Conservation (phyloP, 2,329 filamentous ascomycete genomes). For the Xylariaceae sp. region DNA sequence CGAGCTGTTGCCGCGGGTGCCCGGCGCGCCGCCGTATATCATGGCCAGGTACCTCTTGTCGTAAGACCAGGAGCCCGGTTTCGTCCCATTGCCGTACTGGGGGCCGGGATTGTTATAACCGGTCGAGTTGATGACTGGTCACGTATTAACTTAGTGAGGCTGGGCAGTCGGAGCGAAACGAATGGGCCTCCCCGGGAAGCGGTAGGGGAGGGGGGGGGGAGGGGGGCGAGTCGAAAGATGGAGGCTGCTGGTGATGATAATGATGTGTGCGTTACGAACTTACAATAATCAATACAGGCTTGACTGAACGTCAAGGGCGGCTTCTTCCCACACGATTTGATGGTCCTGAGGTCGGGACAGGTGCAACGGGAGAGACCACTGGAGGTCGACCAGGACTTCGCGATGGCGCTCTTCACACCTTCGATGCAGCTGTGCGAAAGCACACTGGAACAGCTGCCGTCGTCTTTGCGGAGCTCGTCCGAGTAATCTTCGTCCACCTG, state of each 20-base stretch:
- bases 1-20: neutral
- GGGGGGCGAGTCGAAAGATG: too few species aligned
- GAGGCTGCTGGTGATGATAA: too few species aligned
- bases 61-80: too few species aligned
- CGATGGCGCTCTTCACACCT: constrained; percentile 1
- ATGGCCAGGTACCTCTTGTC: too few species aligned
- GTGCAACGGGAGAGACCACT: neutral
- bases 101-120: too few species aligned
- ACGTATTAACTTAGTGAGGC: too few species aligned
- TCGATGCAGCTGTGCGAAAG: neutral
- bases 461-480: constrained; percentile 3
- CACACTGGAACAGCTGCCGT: constrained; percentile 2
- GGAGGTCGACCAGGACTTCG: neutral
- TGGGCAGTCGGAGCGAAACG: too few species aligned
- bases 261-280: neutral
- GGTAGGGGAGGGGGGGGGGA: too few species aligned
- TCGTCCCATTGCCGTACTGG: too few species aligned
- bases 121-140: too few species aligned
- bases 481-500: neutral
- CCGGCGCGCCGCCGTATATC: constrained; percentile 1
- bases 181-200: too few species aligned
- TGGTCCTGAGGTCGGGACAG: neutral
- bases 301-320: neutral
- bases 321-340: neutral
- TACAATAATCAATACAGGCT: neutral